A percentile compares a stretch with the other conserved stretches of the same genome.
Conservation (phyloP, 164 flowering plant species). For the Macadamia tetraphylla region DNA sequence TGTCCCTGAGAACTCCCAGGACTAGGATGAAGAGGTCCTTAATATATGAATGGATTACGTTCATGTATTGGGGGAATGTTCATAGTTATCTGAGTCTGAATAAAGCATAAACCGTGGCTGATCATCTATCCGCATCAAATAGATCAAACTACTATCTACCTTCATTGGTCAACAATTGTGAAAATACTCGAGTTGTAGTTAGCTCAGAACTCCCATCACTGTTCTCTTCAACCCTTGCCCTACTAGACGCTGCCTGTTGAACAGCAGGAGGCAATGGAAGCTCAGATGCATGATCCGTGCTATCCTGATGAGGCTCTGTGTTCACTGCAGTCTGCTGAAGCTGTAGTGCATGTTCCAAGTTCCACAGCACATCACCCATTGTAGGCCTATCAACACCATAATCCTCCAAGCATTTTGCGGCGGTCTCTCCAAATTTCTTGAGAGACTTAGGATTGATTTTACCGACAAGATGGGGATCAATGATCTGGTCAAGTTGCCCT, state of each 20-base stretch:
- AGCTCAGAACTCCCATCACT: slow-evolving; percentile 12
- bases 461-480: slow-evolving; percentile 23
- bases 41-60: too few relatives aligned
- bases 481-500: slow-evolving; percentile 20
- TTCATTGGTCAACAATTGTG: slow-evolving; percentile 27
- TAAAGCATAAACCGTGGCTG: neutral
- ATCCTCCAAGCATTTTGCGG: slow-evolving; percentile 30
- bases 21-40: neutral
- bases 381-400: slow-evolving; percentile 30
- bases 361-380: slow-evolving; percentile 40
- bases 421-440: slow-evolving; percentile 26
- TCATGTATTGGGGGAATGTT: neutral
- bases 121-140: neutral
- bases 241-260: slow-evolving; percentile 15
- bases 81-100: neutral
- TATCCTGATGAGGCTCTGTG: slow-evolving; percentile 24
- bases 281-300: slow-evolving; percentile 7
- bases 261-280: slow-evolving; percentile 5
- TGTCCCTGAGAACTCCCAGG: neutral
- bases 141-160: slow-evolving; percentile 16
- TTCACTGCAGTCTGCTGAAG: slow-evolving; percentile 24
- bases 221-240: slow-evolving; percentile 1
- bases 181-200: slow-evolving; percentile 16
- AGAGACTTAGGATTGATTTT: slow-evolving; percentile 20
- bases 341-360: slow-evolving; percentile 31